Evolutionary conservation across 345 rosid genomes (phyloP).

Genomic region (Cardamine chenopodiifolia): DNA sequence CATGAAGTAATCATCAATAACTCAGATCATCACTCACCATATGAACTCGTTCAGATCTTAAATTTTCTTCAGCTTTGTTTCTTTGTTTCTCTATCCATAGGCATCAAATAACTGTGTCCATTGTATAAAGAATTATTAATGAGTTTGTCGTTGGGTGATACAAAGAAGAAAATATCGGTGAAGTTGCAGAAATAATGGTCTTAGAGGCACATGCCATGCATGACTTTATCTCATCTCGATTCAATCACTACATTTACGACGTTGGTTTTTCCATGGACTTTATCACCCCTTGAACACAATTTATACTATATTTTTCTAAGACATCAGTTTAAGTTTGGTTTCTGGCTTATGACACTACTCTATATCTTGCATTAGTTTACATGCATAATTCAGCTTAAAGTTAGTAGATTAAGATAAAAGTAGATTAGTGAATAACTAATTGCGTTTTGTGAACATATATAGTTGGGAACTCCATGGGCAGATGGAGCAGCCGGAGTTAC

Average conservation of each 20-base stretch:
- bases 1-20: neutral
- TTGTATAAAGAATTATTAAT: neutral
- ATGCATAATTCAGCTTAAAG: neutral
- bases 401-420: neutral
- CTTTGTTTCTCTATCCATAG: neutral
- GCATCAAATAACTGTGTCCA: slow-evolving; percentile 5
- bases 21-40: slow-evolving; percentile 14
- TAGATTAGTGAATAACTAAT: neutral
- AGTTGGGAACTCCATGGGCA: slow-evolving; percentile 88
- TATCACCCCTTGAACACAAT: neutral
- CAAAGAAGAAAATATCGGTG: slow-evolving; percentile 3
- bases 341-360: neutral
- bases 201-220: slow-evolving; percentile 36
- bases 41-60: slow-evolving; percentile 13
- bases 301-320: neutral
- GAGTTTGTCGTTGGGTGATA: slow-evolving; percentile 19
- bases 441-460: slow-evolving; percentile 27
- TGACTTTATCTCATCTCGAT: slow-evolving; percentile 28
- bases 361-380: neutral
- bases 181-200: slow-evolving; percentile 14
- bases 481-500: slow-evolving; percentile 88
- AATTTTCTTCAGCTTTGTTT: neutral
- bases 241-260: slow-evolving; percentile 12
- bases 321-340: neutral
- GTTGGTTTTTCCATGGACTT: slow-evolving; percentile 7